A percentile compares a stretch with the other conserved stretches of the same genome.
These are phyloP conservation scores for Nakazawaea peltata DNA, from an alignment of 805 yeast species.

Conservation along the genomic window DNA sequence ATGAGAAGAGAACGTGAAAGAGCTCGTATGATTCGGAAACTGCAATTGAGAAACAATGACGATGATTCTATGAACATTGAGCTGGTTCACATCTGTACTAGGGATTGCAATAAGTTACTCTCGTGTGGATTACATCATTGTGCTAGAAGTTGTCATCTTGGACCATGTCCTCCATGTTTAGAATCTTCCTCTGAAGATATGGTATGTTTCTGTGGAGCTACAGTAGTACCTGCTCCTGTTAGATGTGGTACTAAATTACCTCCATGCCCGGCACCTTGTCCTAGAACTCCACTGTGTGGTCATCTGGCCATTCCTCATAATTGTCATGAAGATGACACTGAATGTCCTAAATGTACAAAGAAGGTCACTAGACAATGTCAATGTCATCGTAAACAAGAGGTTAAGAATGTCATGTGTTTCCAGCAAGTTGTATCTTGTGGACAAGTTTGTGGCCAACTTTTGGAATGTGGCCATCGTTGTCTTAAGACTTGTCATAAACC, in stretches of 20 bases:
- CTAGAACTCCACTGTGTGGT: constrained; percentile 53
- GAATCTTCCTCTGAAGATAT: constrained; percentile 77
- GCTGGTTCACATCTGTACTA: constrained; percentile 65
- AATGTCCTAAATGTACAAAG: constrained; percentile 74
- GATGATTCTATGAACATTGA: constrained; percentile 58
- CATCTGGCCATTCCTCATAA: constrained; percentile 62
- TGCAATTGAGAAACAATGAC: constrained; percentile 24
- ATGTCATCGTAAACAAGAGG: constrained; percentile 43
- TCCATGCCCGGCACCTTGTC: constrained; percentile 60
- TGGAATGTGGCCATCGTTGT: constrained; percentile 48
- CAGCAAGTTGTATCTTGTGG: constrained; percentile 66
- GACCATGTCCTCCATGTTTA: constrained; percentile 72
- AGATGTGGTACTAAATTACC: constrained; percentile 72
- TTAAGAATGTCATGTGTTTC: constrained; percentile 64
- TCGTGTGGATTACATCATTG: constrained; percentile 65
- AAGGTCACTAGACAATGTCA: constrained; percentile 48
- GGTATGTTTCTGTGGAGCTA: constrained; percentile 74
- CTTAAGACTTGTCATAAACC: constrained; percentile 44
- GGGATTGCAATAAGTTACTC: constrained; percentile 52
- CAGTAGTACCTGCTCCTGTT: constrained; percentile 74
- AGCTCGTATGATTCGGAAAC: constrained; percentile 39
- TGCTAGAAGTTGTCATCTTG: constrained; percentile 65
- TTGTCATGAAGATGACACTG: constrained; percentile 60
- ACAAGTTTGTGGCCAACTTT: constrained; percentile 43
- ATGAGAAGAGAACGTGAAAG: constrained; percentile 43